Conservation (phyloP, 2,329 filamentous ascomycete genomes). For the Exutisphaerella laricina region DNA sequence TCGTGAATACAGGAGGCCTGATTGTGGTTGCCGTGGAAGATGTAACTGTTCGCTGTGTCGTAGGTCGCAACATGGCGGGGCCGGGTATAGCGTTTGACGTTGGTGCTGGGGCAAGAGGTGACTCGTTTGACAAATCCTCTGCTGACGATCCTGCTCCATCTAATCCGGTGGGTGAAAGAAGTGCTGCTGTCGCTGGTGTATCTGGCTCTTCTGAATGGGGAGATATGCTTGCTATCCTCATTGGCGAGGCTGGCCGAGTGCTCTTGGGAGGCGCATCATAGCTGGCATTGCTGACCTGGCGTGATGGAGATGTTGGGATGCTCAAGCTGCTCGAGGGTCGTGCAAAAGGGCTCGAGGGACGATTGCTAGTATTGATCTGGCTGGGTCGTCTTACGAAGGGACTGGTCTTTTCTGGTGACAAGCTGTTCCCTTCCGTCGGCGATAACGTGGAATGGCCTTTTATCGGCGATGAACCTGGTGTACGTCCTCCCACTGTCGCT, state of each 20-base stretch:
- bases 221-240: conserved; percentile 6
- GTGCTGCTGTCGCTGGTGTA: conserved; percentile 4
- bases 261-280: conserved; percentile 7
- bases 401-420: conserved; percentile 32
- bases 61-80: conserved; percentile 34
- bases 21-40: conserved; percentile 30
- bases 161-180: conserved; percentile 9
- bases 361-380: conserved; percentile 28
- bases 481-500: conserved; percentile 30
- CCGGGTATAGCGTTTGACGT: conserved; percentile 20
- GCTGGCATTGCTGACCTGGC: conserved; percentile 20
- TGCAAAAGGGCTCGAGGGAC: conserved; percentile 34
- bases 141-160: conserved; percentile 19
- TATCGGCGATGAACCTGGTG: conserved; percentile 38
- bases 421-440: conserved; percentile 21
- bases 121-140: conserved; percentile 18
- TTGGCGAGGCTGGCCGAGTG: conserved; percentile 10
- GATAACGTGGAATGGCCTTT: conserved; percentile 28
- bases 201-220: conserved; percentile 8
- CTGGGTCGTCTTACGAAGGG: conserved; percentile 34
- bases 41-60: conserved; percentile 35
- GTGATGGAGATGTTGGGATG: conserved; percentile 20
- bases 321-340: conserved; percentile 31
- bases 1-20: conserved; percentile 20
- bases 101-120: conserved; percentile 14